phyloP scores from a whole-genome alignment of 2,329 filamentous ascomycete species.

The Arthrobotrys iridis region DNA sequence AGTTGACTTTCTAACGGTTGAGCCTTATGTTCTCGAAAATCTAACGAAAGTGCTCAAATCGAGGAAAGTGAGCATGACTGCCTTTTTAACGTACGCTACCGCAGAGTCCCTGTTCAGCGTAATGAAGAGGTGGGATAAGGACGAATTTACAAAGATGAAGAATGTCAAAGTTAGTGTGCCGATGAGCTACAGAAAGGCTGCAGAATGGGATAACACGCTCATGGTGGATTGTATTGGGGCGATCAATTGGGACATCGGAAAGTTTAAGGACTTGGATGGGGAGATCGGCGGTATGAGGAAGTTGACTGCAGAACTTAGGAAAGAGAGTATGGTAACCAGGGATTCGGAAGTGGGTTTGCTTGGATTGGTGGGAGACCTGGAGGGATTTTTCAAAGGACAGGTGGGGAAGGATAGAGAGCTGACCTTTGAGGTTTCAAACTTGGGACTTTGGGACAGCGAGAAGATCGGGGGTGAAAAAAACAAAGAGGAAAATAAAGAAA shows the following conservation, averaged over 20 bases:
- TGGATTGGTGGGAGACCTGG: slow-evolving; percentile 64
- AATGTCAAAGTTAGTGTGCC: slow-evolving; percentile 33
- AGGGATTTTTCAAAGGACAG: slow-evolving; percentile 62
- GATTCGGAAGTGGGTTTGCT: slow-evolving; percentile 63
- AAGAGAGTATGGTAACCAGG: slow-evolving; percentile 61
- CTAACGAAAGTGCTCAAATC: background rate
- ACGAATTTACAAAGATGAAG: slow-evolving; percentile 35
- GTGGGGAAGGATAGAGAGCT: slow-evolving; percentile 63
- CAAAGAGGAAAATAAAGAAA: background rate
- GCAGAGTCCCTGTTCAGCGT: slow-evolving; percentile 4
- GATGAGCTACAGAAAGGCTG: slow-evolving; percentile 36
- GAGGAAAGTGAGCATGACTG: slow-evolving; percentile 33
- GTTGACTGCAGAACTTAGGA: slow-evolving; percentile 23
- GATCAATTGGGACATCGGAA: slow-evolving; percentile 58
- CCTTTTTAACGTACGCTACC: slow-evolving; percentile 29
- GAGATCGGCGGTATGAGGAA: slow-evolving; percentile 54
- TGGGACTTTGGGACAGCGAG: slow-evolving; percentile 63
- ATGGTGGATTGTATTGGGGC: slow-evolving; percentile 60
- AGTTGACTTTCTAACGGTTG: background rate
- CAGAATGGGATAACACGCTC: slow-evolving; percentile 51
- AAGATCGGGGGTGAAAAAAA: slow-evolving; percentile 16
- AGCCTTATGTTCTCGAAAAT: background rate
- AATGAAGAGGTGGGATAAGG: slow-evolving; percentile 1
- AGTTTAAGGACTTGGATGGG: slow-evolving; percentile 63
- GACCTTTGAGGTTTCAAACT: slow-evolving; percentile 68